Evolutionary conservation across 2,329 filamentous ascomycete species (phyloP).

Genomic region (Ambrosiella beaveri): DNA sequence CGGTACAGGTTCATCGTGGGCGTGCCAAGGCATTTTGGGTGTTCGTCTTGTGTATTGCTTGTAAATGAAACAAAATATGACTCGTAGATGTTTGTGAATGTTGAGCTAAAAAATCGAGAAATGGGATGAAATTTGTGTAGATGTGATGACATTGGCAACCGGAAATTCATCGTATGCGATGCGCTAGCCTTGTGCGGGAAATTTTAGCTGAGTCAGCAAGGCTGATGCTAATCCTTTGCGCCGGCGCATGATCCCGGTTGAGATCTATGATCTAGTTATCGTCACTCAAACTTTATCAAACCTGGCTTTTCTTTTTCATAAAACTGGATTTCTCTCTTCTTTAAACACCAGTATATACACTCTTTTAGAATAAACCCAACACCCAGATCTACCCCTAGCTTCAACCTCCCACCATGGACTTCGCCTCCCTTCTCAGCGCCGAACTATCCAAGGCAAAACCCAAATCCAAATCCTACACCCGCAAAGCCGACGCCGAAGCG

Average conservation of each 20-base stretch:
- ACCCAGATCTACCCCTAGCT: background rate
- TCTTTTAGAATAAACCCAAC: background rate
- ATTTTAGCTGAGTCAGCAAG: background rate
- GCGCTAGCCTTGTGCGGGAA: background rate
- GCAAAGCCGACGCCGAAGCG: slow-evolving; percentile 72
- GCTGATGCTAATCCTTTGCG: background rate
- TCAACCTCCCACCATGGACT: slow-evolving; percentile 54
- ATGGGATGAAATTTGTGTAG: background rate
- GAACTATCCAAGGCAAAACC: slow-evolving; percentile 73
- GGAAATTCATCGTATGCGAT: background rate
- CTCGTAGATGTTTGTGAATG: background rate
- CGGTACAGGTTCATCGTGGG: slow-evolving; percentile 38
- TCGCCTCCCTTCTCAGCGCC: slow-evolving; percentile 80
- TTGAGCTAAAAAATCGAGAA: background rate
- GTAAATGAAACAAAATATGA: background rate
- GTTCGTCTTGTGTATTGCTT: background rate
- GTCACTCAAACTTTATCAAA: no score
- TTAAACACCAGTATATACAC: background rate
- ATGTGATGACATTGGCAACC: no score
- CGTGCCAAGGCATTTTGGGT: slow-evolving; percentile 4
- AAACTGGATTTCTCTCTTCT: background rate
- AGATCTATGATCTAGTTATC: background rate
- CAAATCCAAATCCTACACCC: slow-evolving; percentile 53
- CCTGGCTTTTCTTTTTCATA: no score
- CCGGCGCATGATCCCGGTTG: background rate